phyloP scores from a whole-genome alignment of 2,329 filamentous ascomycete species.

The Cladobotryum protrusum region DNA sequence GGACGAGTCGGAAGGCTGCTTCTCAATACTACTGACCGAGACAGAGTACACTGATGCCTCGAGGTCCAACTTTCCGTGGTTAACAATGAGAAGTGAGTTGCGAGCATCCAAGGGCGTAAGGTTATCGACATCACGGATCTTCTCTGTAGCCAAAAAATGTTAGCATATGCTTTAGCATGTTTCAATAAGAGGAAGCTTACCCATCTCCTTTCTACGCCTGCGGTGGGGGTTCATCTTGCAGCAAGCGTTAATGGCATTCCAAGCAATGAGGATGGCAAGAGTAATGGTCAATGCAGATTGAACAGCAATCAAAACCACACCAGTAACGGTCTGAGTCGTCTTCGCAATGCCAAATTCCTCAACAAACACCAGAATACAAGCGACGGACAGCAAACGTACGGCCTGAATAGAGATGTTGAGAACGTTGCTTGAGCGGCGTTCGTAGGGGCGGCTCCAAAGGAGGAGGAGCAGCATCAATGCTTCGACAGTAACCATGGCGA shows the following conservation, averaged over 20 bases:
- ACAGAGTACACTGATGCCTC: conserved; percentile 39
- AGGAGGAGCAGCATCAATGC: conserved; percentile 70
- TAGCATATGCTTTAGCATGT: conserved; percentile 17
- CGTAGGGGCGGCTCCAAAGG: conserved; percentile 79
- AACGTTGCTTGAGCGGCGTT: conserved; percentile 79
- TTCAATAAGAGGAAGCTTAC: conserved; percentile 46
- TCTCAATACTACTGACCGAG: conserved; percentile 32
- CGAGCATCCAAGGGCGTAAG: conserved; percentile 82
- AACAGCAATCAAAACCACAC: conserved; percentile 86
- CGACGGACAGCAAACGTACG: conserved; percentile 81
- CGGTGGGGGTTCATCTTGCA: conserved; percentile 86
- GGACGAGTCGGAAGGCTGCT: conserved; percentile 24
- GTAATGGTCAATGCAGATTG: conserved; percentile 78
- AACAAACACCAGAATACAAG: conserved; percentile 87
- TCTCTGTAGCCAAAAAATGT: conserved; percentile 49
- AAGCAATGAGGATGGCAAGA: conserved; percentile 78
- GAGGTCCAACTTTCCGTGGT: conserved; percentile 35
- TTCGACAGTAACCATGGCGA: conserved; percentile 76
- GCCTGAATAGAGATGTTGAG: conserved; percentile 91
- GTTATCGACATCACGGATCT: conserved; percentile 68
- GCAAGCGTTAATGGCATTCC: conserved; percentile 80
- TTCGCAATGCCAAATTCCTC: conserved; percentile 84
- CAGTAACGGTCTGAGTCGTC: conserved; percentile 89
- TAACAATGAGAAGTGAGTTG: conserved; percentile 70
- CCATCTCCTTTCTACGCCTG: conserved; percentile 80